Conservation (phyloP, 1,284 basidiomycete genomes). For the Tetrapyrgos nigripes region DNA sequence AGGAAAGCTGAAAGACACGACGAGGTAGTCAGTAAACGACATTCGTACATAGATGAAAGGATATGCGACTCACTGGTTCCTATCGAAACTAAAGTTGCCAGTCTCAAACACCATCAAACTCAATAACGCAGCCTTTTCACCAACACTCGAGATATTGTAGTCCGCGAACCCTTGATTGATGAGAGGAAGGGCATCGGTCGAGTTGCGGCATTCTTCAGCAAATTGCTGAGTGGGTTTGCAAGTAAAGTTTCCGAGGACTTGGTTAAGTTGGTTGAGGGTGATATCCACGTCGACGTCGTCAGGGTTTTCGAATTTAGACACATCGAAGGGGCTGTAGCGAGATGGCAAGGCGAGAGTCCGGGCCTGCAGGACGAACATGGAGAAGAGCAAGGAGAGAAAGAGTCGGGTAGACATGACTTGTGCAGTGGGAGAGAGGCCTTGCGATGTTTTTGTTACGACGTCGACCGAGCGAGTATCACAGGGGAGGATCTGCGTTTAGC, state of each 20-base stretch:
- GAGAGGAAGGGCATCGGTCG: slow-evolving; percentile 28
- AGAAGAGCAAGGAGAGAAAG: background rate
- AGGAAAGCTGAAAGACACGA: slow-evolving; percentile 15
- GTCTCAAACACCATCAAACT: slow-evolving; percentile 31
- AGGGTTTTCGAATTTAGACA: background rate
- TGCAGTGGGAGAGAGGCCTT: background rate
- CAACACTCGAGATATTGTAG: slow-evolving; percentile 23
- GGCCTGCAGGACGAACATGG: background rate
- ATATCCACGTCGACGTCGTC: slow-evolving; percentile 5
- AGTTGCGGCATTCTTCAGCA: slow-evolving; percentile 27
- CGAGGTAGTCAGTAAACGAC: background rate
- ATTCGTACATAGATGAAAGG: background rate
- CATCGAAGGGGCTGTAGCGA: background rate
- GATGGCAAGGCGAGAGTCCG: background rate
- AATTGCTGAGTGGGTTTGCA: slow-evolving; percentile 21
- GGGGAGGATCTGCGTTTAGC: too few relatives aligned
- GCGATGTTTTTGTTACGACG: background rate
- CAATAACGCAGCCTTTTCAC: slow-evolving; percentile 32
- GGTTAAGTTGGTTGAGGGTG: slow-evolving; percentile 24
- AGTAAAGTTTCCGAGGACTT: slow-evolving; percentile 20
- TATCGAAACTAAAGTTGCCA: slow-evolving; percentile 29
- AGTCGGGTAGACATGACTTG: background rate
- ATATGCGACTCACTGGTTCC: slow-evolving; percentile 27
- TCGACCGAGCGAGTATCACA: background rate
- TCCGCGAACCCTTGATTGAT: slow-evolving; percentile 27